Evolutionary conservation across 345 rosid genomes (phyloP), one percentile per base, ranked within the genome.

Genomic region (Eucalyptus marginata): DNA sequence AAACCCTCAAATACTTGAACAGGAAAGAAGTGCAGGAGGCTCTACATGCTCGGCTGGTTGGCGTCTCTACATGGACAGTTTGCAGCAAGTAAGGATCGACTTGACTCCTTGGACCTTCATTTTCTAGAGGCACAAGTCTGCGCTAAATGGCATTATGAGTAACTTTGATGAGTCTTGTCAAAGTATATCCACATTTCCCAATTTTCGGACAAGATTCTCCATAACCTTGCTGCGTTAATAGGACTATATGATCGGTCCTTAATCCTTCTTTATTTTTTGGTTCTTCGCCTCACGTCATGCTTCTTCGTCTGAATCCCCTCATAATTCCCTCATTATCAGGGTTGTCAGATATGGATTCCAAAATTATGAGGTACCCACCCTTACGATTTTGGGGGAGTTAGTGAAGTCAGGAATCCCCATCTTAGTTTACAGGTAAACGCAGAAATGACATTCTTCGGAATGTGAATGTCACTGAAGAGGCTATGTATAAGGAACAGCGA

Each of bases 21-120:
- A 89, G 94, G 90, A 92, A 91, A 93, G 95, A 95, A 87, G 96
- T 95, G 25, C 94, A 91, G 89, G 87, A 89, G 86, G 93, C 94
- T 89, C 86, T 95, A 43, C 94, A 93, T 86, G 95, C 96, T 54
- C 89, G 86, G 87, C 96, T 95, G 33, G 91, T 91, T 4, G 95
- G 95, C 43, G 86, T 91, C 49, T 51, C 84, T 4, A 50, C 10
- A 71, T 94, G 96, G 96, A 86, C 87, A 24, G 52, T 90, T 12
- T 92, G 96, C 89, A 93, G 93, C 90, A 85, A 86, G 96, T 94
- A 93, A n/a, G 59, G 25, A 68, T 86, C 59, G 56, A 49, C 52
- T 29, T 49, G 2, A 49, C 43, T 68, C 51, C 40, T n/a, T 4
- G 59, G 56, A 86, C 40, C 59, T 86, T 49, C 49, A 87, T 80